Percentiles rank a stretch among this genome's conserved stretches.
These are phyloP conservation scores for Prunus yedoensis DNA, from an alignment of 331 rosid species.

Conservation along the genomic window DNA sequence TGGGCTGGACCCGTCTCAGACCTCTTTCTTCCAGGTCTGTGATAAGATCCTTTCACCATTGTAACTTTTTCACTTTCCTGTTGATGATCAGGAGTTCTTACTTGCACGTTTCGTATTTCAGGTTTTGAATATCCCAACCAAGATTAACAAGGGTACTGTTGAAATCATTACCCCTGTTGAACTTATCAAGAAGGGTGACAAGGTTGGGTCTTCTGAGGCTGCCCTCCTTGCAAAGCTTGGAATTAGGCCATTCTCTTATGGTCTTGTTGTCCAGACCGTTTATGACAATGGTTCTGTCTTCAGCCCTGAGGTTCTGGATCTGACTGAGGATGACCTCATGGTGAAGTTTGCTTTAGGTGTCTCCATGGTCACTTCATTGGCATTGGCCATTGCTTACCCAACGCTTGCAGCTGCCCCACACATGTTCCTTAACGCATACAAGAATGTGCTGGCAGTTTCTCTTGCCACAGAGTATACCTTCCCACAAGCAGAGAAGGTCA, in stretches of 20 bases:
- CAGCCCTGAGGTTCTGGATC: conserved; percentile 83
- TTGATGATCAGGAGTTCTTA: not conserved
- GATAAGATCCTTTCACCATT: not conserved
- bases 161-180: conserved; percentile 94
- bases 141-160: conserved; percentile 93
- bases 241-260: conserved; percentile 87
- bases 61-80: no score
- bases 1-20: conserved; percentile 88
- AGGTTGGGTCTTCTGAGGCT: conserved; percentile 92
- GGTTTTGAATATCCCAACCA: conserved; percentile 88
- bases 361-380: conserved; percentile 62
- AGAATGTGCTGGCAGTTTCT: conserved; percentile 62
- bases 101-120: not conserved
- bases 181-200: conserved; percentile 87
- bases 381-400: conserved; percentile 73
- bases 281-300: conserved; percentile 82
- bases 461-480: conserved; percentile 61
- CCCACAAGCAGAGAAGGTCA: conserved; percentile 71
- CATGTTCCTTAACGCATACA: conserved; percentile 72
- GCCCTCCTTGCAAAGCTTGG: conserved; percentile 89
- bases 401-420: conserved; percentile 90
- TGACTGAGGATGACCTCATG: conserved; percentile 72
- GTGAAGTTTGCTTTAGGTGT: conserved; percentile 76
- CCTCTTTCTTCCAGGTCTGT: conserved; percentile 91
- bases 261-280: conserved; percentile 64